Conservation (phyloP, 148 eudicot genomes). For the Silene uniflora region DNA sequence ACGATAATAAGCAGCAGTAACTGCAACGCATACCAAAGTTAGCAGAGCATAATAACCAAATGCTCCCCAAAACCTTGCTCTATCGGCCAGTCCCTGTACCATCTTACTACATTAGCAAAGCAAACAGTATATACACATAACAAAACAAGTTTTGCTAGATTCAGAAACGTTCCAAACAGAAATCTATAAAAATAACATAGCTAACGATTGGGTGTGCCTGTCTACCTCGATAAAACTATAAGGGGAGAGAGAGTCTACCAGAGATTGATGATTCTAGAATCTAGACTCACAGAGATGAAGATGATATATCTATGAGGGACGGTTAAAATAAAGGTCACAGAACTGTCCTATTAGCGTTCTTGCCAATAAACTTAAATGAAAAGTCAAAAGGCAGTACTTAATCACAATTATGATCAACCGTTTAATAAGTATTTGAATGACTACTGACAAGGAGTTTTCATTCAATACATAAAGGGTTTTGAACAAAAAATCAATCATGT, state of each 20-base stretch:
- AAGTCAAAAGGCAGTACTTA: neutral
- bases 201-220: neutral
- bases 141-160: neutral
- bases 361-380: neutral
- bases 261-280: neutral
- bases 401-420: neutral
- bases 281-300: neutral
- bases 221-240: neutral
- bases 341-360: neutral
- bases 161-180: neutral
- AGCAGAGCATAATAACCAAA: constrained; percentile 74
- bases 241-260: neutral
- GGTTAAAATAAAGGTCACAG: neutral
- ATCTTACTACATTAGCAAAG: constrained; percentile 17
- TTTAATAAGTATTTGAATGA: too few species aligned
- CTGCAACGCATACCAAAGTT: constrained; percentile 58
- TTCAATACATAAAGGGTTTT: neutral
- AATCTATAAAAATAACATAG: neutral
- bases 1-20: constrained; percentile 8
- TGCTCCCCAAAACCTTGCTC: constrained; percentile 89
- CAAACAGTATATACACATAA: neutral
- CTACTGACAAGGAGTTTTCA: too few species aligned
- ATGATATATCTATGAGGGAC: neutral
- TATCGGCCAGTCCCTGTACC: constrained; percentile 59
- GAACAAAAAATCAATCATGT: neutral